Evolutionary conservation across 2,329 filamentous ascomycete genomes (phyloP).

Genomic region (Talaromyces islandicus): DNA sequence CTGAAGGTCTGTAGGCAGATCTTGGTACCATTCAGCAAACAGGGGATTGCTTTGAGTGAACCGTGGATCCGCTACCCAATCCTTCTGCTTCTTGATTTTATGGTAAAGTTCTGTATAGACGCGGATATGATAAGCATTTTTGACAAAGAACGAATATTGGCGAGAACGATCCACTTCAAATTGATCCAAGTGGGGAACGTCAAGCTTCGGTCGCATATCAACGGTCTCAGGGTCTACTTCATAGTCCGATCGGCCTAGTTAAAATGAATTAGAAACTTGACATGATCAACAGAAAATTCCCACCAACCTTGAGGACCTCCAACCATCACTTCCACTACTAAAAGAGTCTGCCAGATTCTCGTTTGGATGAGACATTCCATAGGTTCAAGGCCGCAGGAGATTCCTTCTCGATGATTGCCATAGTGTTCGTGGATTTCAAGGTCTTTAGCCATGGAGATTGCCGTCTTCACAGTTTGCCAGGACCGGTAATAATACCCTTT

Average conservation of each 20-base stretch:
- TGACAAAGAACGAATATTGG: conserved; percentile 76
- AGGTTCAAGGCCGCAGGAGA: conserved; percentile 60
- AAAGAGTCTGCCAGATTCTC: conserved; percentile 82
- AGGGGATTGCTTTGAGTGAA: conserved; percentile 73
- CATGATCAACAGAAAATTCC: background rate
- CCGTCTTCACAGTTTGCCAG: conserved; percentile 92
- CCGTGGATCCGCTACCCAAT: conserved; percentile 81
- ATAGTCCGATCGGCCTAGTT: conserved; percentile 67
- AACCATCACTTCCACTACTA: conserved; percentile 85
- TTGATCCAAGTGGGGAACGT: conserved; percentile 62
- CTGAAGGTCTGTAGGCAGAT: conserved; percentile 71
- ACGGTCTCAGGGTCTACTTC: conserved; percentile 69
- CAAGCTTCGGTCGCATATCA: conserved; percentile 63
- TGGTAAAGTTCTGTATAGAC: conserved; percentile 70
- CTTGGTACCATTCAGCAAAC: conserved; percentile 69
- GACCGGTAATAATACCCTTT: conserved; percentile 94
- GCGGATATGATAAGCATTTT: conserved; percentile 71
- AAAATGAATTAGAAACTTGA: background rate
- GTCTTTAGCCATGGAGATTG: conserved; percentile 89
- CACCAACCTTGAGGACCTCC: conserved; percentile 79
- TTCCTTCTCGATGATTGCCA: conserved; percentile 67
- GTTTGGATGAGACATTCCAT: conserved; percentile 79
- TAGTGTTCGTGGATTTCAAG: conserved; percentile 83
- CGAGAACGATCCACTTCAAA: conserved; percentile 72
- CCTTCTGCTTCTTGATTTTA: conserved; percentile 66